Conservation (phyloP, 192 early-diverging fungal species). For the Gorgonomyces haynaldii region DNA sequence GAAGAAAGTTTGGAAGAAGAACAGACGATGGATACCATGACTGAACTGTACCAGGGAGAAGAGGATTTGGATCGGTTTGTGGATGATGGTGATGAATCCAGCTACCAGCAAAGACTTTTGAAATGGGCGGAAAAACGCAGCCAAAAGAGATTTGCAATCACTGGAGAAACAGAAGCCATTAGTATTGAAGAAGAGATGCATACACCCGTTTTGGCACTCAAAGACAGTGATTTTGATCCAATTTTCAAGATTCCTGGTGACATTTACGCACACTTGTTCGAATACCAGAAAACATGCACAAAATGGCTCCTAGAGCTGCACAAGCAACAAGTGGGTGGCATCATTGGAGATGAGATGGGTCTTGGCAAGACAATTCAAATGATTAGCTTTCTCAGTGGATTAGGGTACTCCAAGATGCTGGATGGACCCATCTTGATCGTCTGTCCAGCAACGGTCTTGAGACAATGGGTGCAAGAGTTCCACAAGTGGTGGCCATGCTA, state of each 20-base stretch:
- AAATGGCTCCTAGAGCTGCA: constrained; percentile 86
- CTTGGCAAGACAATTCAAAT: constrained; percentile 91
- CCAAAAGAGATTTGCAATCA: constrained; percentile 13
- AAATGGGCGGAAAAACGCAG: constrained; percentile 40
- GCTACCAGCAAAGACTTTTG: constrained; percentile 38
- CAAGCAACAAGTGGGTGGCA: constrained; percentile 74
- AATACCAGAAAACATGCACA: constrained; percentile 78
- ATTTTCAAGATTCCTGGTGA: constrained; percentile 64
- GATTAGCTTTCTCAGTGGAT: constrained; percentile 67
- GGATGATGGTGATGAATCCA: constrained; percentile 59
- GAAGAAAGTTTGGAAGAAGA: too few relatives aligned
- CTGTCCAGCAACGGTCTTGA: constrained; percentile 45
- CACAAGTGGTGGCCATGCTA: constrained; percentile 64
- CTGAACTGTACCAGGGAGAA: background rate
- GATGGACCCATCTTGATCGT: constrained; percentile 53
- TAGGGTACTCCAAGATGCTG: constrained; percentile 60
- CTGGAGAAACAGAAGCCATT: constrained; percentile 13
- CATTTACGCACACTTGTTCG: constrained; percentile 67
- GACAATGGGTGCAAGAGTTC: constrained; percentile 52
- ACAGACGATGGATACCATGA: too few relatives aligned
- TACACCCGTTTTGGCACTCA: constrained; percentile 31
- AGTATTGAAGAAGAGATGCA: constrained; percentile 39
- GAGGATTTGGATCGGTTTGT: constrained; percentile 16
- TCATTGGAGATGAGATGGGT: constrained; percentile 91
- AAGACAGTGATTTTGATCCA: constrained; percentile 40